Evolutionary conservation across 139 green algal species (phyloP).

Genomic region (Limnomonas spitsbergensis): DNA sequence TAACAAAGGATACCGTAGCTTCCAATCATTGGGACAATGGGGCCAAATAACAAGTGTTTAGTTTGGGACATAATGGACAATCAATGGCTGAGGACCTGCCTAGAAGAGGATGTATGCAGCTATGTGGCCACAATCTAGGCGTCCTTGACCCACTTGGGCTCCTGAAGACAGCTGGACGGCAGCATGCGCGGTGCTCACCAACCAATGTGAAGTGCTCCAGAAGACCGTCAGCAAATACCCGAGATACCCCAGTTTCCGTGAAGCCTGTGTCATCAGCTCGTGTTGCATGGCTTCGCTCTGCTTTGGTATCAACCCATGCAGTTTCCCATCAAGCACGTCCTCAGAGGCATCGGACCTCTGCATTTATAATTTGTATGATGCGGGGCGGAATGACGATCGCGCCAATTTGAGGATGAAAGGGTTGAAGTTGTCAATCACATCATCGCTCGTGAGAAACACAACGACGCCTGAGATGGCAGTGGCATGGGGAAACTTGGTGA

Average conservation of each 20-base stretch:
- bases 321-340: neutral
- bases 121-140: no score
- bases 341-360: neutral
- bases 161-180: no score
- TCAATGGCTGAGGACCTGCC: no score
- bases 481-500: no score
- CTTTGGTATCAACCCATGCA: neutral
- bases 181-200: neutral
- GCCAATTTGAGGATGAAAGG: constrained; percentile 40
- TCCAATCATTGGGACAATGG: no score
- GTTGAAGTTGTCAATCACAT: constrained; percentile 52
- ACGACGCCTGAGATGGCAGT: no score
- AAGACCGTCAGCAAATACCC: constrained; percentile 9
- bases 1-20: no score
- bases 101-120: no score
- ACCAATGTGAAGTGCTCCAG: neutral
- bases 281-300: neutral
- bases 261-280: neutral
- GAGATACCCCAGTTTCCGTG: neutral
- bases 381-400: neutral
- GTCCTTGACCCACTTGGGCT: no score
- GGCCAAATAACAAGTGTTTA: no score
- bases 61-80: no score
- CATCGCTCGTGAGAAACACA: constrained; percentile 43
- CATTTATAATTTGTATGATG: neutral